Evolutionary conservation across 148 eudicot species (phyloP).

Genomic region (Chenopodium album): DNA sequence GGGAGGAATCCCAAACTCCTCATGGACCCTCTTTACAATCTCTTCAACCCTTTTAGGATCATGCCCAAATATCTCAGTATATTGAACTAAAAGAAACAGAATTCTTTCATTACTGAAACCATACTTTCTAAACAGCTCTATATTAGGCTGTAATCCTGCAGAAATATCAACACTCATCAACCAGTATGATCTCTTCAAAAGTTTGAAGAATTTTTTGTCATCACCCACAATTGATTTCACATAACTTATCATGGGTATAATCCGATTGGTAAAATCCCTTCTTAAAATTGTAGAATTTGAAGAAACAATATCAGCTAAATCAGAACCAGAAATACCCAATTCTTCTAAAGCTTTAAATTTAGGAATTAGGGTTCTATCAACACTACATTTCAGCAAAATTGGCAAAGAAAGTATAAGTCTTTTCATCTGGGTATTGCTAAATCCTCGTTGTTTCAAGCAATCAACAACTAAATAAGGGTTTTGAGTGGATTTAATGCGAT

Average conservation of each 20-base stretch:
- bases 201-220: constrained; percentile 10
- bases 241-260: constrained; percentile 9
- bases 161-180: constrained; percentile 19
- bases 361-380: constrained; percentile 43
- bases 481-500: constrained; percentile 14
- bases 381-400: constrained; percentile 19
- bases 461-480: constrained; percentile 33
- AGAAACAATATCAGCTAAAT: constrained; percentile 15
- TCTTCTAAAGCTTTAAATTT: constrained; percentile 39
- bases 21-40: constrained; percentile 18
- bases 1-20: constrained; percentile 28
- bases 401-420: constrained; percentile 28
- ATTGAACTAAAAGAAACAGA: constrained; percentile 11
- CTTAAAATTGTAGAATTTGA: constrained; percentile 12
- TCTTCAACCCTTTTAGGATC: constrained; percentile 14
- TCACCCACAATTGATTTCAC: constrained; percentile 11
- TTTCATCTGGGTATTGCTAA: constrained; percentile 31
- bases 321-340: constrained; percentile 29
- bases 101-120: constrained; percentile 28
- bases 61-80: constrained; percentile 18
- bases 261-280: background rate
- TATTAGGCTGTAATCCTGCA: constrained; percentile 18
- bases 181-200: constrained; percentile 22
- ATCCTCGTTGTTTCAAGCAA: constrained; percentile 28
- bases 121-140: constrained; percentile 11